Conservation (phyloP, 2,329 filamentous ascomycete genomes). For the Orbilia blumenaviensis region DNA sequence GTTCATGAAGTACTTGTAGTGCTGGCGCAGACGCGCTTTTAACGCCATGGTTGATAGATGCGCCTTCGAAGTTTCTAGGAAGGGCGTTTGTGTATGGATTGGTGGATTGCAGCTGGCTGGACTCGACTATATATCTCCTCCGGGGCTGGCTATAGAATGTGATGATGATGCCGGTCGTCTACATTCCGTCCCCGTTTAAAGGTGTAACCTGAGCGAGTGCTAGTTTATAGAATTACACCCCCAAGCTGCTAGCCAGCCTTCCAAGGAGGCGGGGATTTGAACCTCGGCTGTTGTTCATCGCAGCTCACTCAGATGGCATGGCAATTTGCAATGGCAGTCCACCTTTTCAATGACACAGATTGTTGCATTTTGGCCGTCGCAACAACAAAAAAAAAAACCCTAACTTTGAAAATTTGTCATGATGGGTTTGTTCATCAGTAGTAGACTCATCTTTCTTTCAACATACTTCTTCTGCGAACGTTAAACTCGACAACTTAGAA, state of each 20-base stretch:
- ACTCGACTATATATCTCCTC: too few species aligned
- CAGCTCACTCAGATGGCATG: too few species aligned
- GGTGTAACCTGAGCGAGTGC: neutral
- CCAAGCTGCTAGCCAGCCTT: neutral
- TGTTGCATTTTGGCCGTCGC: slow-evolving; percentile 51
- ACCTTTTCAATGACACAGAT: neutral
- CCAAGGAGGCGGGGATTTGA: neutral
- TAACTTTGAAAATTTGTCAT: neutral
- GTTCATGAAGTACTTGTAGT: slow-evolving; percentile 81
- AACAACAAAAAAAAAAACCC: slow-evolving; percentile 26
- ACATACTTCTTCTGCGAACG: too few species aligned
- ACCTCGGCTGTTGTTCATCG: slow-evolving; percentile 21
- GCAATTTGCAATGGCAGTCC: too few species aligned
- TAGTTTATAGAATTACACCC: neutral
- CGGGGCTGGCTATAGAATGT: too few species aligned
- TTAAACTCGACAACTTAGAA: too few species aligned
- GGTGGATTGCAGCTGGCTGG: too few species aligned
- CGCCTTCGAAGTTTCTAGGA: too few species aligned
- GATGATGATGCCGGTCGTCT: neutral
- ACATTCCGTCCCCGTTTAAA: neutral
- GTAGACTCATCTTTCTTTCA: too few species aligned
- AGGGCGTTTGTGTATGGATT: too few species aligned
- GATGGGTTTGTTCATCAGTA: too few species aligned
- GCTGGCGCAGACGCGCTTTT: slow-evolving; percentile 72
- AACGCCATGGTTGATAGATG: slow-evolving; percentile 60